phyloP scores from a whole-genome alignment of 2,329 filamentous ascomycete genomes.

The Paracamarosporium sp. region DNA sequence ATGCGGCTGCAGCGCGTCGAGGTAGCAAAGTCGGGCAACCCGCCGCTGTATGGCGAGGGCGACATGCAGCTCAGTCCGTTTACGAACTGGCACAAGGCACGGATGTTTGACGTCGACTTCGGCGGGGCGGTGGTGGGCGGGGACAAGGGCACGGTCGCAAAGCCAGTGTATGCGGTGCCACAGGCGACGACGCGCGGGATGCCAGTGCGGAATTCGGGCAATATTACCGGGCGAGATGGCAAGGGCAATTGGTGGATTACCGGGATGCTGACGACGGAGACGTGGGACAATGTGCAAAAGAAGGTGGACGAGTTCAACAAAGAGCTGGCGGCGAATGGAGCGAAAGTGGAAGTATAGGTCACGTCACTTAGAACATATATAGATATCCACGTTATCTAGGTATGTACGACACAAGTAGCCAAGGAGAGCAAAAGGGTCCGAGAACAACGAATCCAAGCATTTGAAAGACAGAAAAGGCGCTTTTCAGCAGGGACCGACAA shows the following conservation, averaged over 20 bases:
- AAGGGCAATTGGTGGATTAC: conserved; percentile 23
- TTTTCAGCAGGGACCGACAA: background rate
- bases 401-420: background rate
- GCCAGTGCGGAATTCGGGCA: background rate
- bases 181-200: background rate
- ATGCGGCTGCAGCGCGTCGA: conserved; percentile 3
- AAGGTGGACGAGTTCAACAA: conserved; percentile 8
- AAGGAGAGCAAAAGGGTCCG: background rate
- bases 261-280: background rate
- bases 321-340: too few species aligned
- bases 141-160: background rate
- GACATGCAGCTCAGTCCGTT: conserved; percentile 14
- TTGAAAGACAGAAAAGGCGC: background rate
- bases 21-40: background rate
- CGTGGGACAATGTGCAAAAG: conserved; percentile 11
- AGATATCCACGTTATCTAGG: background rate
- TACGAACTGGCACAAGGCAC: conserved; percentile 24
- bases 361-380: background rate
- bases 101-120: conserved; percentile 24
- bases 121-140: conserved; percentile 16
- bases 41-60: conserved; percentile 13
- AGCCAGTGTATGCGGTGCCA: background rate
- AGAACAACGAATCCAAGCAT: background rate
- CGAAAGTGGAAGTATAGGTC: background rate
- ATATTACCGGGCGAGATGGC: conserved; percentile 16